A percentile compares a stretch with the other conserved stretches of the same genome.
These are phyloP conservation scores for Patellaria atrata DNA, from an alignment of 495 filamentous ascomycete species.

Conservation along the genomic window DNA sequence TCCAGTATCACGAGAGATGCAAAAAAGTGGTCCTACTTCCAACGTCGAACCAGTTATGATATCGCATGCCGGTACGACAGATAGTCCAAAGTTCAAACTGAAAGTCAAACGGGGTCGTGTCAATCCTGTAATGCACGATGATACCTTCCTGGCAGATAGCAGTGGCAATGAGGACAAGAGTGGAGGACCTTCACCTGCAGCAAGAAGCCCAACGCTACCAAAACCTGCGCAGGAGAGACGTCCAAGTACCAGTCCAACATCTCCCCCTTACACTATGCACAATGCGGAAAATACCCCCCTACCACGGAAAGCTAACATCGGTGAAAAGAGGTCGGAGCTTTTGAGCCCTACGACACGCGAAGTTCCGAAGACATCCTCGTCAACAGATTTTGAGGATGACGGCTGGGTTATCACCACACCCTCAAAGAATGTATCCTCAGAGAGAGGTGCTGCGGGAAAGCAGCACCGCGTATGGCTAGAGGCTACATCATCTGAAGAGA, in stretches of 20 bases:
- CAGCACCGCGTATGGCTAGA: conserved; percentile 25
- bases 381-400: conserved; percentile 19
- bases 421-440: conserved; percentile 11
- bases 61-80: conserved; percentile 5
- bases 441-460: conserved; percentile 17
- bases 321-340: conserved; percentile 7
- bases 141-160: conserved; percentile 37
- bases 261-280: conserved; percentile 2
- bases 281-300: conserved; percentile 3
- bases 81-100: conserved; percentile 17
- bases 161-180: conserved; percentile 34
- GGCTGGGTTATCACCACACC: conserved; percentile 20
- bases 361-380: conserved; percentile 5
- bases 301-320: conserved; percentile 5
- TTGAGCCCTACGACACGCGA: conserved; percentile 7
- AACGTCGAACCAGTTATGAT: conserved; percentile 10
- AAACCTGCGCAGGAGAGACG: conserved; percentile 11
- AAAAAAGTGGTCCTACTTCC: conserved; percentile 15
- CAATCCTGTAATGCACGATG: conserved; percentile 28
- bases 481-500: conserved; percentile 32
- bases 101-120: conserved; percentile 16
- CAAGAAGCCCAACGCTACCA: conserved; percentile 8
- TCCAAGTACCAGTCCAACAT: conserved; percentile 11
- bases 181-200: conserved; percentile 9
- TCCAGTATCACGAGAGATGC: conserved; percentile 11